Evolutionary conservation across 2,329 filamentous ascomycete genomes (phyloP).

Genomic region (Ceratocystis harringtonii): DNA sequence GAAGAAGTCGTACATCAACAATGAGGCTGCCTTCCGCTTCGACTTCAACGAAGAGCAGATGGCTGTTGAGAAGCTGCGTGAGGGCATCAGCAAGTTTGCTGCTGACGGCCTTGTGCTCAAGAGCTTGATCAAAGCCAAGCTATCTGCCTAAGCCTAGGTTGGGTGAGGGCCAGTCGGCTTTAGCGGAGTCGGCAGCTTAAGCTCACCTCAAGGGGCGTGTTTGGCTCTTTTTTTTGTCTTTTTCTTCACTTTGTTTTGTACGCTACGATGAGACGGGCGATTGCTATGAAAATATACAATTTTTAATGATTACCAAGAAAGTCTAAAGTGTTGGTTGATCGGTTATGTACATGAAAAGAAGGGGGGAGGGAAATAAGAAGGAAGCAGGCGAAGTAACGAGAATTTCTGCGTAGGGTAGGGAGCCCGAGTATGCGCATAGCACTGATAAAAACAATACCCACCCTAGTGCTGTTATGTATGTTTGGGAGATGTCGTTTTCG

Average conservation of each 20-base stretch:
- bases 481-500: neutral
- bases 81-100: constrained; percentile 99
- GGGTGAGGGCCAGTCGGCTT: too few species aligned
- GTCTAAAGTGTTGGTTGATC: neutral
- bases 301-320: neutral
- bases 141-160: constrained; percentile 31
- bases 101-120: constrained; percentile 91
- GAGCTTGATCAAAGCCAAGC: constrained; percentile 78
- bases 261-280: neutral
- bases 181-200: too few species aligned
- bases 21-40: constrained; percentile 89
- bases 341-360: neutral
- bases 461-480: neutral
- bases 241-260: neutral
- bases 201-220: too few species aligned
- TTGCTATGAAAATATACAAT: constrained; percentile 6
- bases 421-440: too few species aligned
- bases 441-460: too few species aligned
- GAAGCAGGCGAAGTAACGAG: too few species aligned
- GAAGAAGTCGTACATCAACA: constrained; percentile 81
- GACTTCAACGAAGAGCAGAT: constrained; percentile 99
- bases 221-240: neutral
- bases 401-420: too few species aligned
- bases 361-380: neutral
- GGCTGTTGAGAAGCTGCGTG: constrained; percentile 97